phyloP scores from a whole-genome alignment of 2,329 filamentous ascomycete species.

The Fusarium pseudograminearum region DNA sequence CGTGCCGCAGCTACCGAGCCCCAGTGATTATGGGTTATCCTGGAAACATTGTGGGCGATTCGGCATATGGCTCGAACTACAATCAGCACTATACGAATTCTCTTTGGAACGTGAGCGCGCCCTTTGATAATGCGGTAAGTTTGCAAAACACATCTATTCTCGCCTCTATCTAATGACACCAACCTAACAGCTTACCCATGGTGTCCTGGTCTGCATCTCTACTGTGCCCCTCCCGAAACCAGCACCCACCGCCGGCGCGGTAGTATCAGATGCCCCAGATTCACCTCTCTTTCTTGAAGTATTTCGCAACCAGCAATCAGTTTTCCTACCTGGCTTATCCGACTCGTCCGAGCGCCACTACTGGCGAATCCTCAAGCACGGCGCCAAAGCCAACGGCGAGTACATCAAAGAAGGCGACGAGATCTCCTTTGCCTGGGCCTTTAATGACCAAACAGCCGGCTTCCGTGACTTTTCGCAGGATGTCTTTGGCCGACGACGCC shows the following conservation, averaged over 20 bases:
- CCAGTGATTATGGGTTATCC: not conserved
- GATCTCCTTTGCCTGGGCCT: not conserved
- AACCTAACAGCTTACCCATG: not conserved
- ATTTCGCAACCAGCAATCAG: not conserved
- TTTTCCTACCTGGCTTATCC: not conserved
- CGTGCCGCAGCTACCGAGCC: not conserved
- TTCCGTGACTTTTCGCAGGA: constrained; percentile 1
- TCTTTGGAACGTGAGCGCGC: not conserved
- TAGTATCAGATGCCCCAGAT: not conserved
- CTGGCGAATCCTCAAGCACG: not conserved
- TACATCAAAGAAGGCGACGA: not conserved
- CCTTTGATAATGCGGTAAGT: not conserved
- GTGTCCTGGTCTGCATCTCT: not conserved
- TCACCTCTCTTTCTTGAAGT: not conserved
- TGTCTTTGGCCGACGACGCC: not conserved
- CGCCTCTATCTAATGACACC: not conserved
- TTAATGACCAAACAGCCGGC: not conserved
- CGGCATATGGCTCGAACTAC: not conserved
- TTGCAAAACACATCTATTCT: not conserved
- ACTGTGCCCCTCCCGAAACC: not conserved
- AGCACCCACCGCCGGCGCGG: not conserved
- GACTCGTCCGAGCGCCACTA: not conserved
- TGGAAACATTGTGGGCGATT: not conserved
- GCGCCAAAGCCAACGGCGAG: not conserved
- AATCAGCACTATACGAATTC: not conserved